phyloP scores from a whole-genome alignment of 345 rosid genomes.

The Camelina laxa region DNA sequence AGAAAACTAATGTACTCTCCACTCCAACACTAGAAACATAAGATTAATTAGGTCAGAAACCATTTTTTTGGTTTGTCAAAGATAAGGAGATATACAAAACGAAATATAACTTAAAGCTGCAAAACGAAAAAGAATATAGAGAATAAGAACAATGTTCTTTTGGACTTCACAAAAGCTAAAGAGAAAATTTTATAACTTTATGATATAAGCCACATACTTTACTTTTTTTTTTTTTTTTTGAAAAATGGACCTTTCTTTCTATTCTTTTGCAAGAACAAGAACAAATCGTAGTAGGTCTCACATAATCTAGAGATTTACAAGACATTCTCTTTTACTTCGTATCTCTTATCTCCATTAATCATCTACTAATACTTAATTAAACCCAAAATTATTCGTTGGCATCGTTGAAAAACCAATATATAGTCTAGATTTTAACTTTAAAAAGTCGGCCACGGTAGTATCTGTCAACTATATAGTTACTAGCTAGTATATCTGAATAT shows the following conservation, averaged over 20 bases:
- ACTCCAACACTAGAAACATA: background rate
- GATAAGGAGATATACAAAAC: background rate
- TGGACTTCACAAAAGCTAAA: constrained; percentile 36
- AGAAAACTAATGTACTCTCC: background rate
- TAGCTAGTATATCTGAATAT: too few species aligned
- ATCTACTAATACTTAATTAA: background rate
- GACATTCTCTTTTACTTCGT: constrained; percentile 7
- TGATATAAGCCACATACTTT: constrained; percentile 27
- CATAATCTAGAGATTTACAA: constrained; percentile 33
- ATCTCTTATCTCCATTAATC: constrained; percentile 21
- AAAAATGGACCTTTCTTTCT: constrained; percentile 6
- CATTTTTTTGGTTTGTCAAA: background rate
- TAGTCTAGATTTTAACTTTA: background rate
- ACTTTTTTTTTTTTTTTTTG: background rate
- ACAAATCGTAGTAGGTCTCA: constrained; percentile 40
- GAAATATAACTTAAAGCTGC: background rate
- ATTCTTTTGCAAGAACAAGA: constrained; percentile 11
- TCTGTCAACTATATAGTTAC: background rate
- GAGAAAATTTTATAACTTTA: constrained; percentile 7
- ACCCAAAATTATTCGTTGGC: background rate
- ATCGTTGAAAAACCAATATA: background rate
- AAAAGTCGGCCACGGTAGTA: background rate
- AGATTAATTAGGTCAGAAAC: constrained; percentile 1
- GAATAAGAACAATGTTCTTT: constrained; percentile 41
- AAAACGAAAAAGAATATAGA: background rate